These are phyloP conservation scores for Pleurotus cornucopiae DNA, from an alignment of 768 basidiomycete genomes.

Conservation along the genomic window DNA sequence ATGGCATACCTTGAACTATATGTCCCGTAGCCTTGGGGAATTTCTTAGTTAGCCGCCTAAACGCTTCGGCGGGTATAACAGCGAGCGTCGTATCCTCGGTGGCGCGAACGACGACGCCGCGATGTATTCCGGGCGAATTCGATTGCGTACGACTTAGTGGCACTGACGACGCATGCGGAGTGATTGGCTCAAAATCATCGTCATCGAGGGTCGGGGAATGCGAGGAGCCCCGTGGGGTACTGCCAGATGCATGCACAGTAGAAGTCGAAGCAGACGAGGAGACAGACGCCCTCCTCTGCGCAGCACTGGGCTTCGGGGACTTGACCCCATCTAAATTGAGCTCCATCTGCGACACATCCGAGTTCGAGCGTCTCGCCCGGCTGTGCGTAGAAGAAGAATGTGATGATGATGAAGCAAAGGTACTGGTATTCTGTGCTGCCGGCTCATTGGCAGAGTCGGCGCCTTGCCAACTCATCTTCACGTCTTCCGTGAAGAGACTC, in stretches of 20 bases:
- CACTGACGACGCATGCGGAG: slow-evolving; percentile 5
- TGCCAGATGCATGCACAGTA: slow-evolving; percentile 53
- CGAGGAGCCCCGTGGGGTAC: slow-evolving; percentile 14
- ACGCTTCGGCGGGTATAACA: slow-evolving; percentile 98
- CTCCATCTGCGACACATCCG: slow-evolving; percentile 62
- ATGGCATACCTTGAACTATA: slow-evolving; percentile 77
- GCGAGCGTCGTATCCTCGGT: slow-evolving; percentile 93
- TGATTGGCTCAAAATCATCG: slow-evolving; percentile 9
- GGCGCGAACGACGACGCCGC: slow-evolving; percentile 87
- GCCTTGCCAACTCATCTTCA: slow-evolving; percentile 90
- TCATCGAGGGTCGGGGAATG: slow-evolving; percentile 22
- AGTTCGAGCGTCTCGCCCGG: slow-evolving; percentile 41
- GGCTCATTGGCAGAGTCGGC: slow-evolving; percentile 29
- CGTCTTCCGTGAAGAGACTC: slow-evolving; percentile 92
- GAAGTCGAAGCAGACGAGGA: slow-evolving; percentile 75
- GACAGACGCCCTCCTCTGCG: slow-evolving; percentile 36
- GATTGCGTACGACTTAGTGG: slow-evolving; percentile 7
- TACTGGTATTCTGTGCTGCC: background rate
- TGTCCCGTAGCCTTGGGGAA: slow-evolving; percentile 97
- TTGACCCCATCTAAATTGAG: slow-evolving; percentile 28
- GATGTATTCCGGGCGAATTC: slow-evolving; percentile 39
- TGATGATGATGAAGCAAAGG: slow-evolving; percentile 11
- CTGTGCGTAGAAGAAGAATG: slow-evolving; percentile 18
- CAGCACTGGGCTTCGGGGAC: slow-evolving; percentile 16
- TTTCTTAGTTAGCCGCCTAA: slow-evolving; percentile 89